Evolutionary conservation across 139 green algal species (phyloP).

Genomic region (Nannochloris sp.): DNA sequence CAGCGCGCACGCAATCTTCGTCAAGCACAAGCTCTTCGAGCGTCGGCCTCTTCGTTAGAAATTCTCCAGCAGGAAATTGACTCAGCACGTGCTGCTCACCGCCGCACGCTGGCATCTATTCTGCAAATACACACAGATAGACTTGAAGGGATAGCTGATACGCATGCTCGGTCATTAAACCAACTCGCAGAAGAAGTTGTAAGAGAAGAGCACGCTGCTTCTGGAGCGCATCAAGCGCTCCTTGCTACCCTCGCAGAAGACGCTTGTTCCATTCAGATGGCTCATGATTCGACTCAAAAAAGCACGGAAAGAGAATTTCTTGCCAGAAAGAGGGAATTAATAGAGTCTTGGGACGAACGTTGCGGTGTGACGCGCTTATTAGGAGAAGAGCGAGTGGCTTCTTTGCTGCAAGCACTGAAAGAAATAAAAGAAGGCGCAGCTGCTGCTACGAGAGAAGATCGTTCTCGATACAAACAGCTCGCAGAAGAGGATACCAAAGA

Average conservation of each 20-base stretch:
- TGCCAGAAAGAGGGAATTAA: neutral
- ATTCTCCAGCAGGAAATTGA: neutral
- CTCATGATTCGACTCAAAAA: neutral
- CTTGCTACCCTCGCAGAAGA: neutral
- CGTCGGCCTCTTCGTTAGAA: neutral
- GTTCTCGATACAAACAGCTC: slow-evolving; percentile 43
- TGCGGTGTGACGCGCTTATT: neutral
- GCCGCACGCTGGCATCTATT: neutral
- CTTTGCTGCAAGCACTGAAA: neutral
- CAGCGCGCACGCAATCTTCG: neutral
- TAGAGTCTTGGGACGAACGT: neutral
- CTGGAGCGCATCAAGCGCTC: neutral
- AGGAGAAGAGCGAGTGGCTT: neutral
- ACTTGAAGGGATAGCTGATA: neutral
- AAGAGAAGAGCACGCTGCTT: neutral
- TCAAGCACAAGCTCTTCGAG: neutral
- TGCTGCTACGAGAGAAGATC: slow-evolving; percentile 6
- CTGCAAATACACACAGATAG: neutral
- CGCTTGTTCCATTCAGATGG: neutral
- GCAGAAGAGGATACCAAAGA: slow-evolving; percentile 83
- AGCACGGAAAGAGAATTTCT: neutral
- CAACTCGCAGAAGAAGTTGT: neutral
- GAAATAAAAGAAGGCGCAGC: neutral
- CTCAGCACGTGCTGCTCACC: neutral
- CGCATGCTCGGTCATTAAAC: neutral